Evolutionary conservation across 768 basidiomycete species (phyloP), one percentile per base, ranked within the genome.

Genomic region (Chalciporus chontae): DNA sequence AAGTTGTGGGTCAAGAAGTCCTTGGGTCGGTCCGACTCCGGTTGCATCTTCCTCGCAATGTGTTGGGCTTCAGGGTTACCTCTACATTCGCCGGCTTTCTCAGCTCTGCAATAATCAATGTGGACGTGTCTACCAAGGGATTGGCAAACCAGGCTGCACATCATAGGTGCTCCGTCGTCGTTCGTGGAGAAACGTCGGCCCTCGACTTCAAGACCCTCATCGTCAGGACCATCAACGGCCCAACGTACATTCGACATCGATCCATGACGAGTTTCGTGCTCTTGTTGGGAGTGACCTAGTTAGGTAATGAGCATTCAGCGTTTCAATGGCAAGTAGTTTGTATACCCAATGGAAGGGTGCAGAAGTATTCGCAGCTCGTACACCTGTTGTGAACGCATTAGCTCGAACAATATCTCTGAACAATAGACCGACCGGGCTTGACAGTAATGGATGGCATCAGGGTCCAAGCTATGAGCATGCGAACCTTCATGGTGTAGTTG

Each of bases 261-360:
- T 11, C 82, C 83, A 48, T 84, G 82, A 19, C 71, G 66, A 0
- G 82, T 84, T 47, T 79, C 78, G 40, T 84, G 83, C 40, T 81
- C 78, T 48, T 74, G 69, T 49, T 83, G 76, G 0, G 77, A 51
- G 51, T 84, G 82, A 0, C 77, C 81, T 83, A 37, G 43, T 47
- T 8, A 26, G 18, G 2, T 11, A 38, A 19, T 61, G 19, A 47
- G 8, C 4, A 15, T 39, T 21, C 2, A 4, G 11, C 2, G 7
- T 39, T 23, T 10, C 5, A 9, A 9, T 17, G 15, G 17, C 10
- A 27, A 4, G 9, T 7, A 3, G 3, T 3, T 2, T 17, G 11
- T 64, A 36, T 59, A 81, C 81, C 79, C 48, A 75, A 62, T 0
- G 76, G 77, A 11, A 82, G 66, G 0, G 73, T 80, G 51, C 81